Evolutionary conservation across 1,284 basidiomycete species (phyloP), one percentile per base, ranked within the genome.

Genomic region (Cutaneotrichosporon curvatum): DNA sequence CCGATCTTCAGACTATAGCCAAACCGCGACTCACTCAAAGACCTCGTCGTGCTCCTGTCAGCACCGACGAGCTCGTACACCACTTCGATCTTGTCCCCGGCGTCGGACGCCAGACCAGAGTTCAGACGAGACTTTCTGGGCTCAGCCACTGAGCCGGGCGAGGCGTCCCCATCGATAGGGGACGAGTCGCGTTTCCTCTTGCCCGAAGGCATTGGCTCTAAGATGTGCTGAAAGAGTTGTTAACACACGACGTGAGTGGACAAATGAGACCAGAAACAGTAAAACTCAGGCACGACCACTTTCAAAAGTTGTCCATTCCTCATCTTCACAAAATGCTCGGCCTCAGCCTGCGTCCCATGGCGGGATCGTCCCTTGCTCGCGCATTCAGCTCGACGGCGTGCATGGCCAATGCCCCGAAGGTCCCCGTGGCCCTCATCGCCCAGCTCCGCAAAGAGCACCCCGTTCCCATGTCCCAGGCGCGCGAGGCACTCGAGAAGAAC

Each of bases 401-500:
- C 25, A 12, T 28, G 8, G 49, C 54, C 30, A 47, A 39, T 37
- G 19, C 47, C 7, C 25, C 44, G 44, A 69, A 70, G 48, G 68
- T 70, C 40, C 71, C 82, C 25, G 75, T 86, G 47, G 81, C 84
- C 53, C 81, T 91, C 54, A 84, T 97, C 53, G 84, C 85, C 2
- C 82, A 89, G 68, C 79, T 97, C 30, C 82, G 92, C 48, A 87
- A 85, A 72, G 76, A 77, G 50, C 80, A 83, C 57, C 76, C 72
- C 37, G 87, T 86, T 43, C 86, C 86, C 12, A 82, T 95, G 61
- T 77, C 81, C 38, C 89, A 91, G 73, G 92, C 91, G 39, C 81
- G 85, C 41, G 87, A 94, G 68, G 91, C 92, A 2, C 82, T 96
- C 47, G 69, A 75, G 41, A 81, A 82, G 21, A 78, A 81, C 30